These are phyloP conservation scores for Voacanga thouarsii DNA, from an alignment of 257 asterid genomes.

Conservation along the genomic window DNA sequence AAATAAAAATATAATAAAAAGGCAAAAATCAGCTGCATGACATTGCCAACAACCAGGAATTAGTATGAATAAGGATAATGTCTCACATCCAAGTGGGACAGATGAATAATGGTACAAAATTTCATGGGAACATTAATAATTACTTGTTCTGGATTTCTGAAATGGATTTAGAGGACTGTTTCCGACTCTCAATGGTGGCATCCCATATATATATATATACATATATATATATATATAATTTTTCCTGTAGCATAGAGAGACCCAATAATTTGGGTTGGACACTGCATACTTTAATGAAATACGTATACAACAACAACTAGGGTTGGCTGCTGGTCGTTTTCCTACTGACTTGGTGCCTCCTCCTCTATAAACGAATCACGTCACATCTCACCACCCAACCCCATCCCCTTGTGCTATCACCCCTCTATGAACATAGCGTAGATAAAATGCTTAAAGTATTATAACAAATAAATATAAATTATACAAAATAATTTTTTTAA, in stretches of 20 bases:
- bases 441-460: too few species aligned
- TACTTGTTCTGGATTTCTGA: constrained; percentile 1
- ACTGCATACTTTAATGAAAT: constrained; percentile 9
- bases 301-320: constrained; percentile 11
- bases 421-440: too few species aligned
- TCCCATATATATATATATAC: too few species aligned
- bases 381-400: not conserved
- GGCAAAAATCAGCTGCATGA: not conserved
- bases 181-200: constrained; percentile 10
- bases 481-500: too few species aligned
- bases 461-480: too few species aligned
- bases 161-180: constrained; percentile 11
- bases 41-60: not conserved
- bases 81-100: constrained; percentile 9
- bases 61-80: not conserved
- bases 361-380: not conserved
- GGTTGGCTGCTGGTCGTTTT: constrained; percentile 38
- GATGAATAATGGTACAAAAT: not conserved
- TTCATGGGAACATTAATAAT: not conserved
- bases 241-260: not conserved
- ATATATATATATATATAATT: too few species aligned
- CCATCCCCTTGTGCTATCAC: too few species aligned
- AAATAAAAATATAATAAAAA: not conserved
- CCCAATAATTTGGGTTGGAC: constrained; percentile 14
- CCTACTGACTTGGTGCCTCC: constrained; percentile 21